Base-by-base conservation (phyloP, 345 rosid genomes). In the Gossypium ekmanianum region DNA sequence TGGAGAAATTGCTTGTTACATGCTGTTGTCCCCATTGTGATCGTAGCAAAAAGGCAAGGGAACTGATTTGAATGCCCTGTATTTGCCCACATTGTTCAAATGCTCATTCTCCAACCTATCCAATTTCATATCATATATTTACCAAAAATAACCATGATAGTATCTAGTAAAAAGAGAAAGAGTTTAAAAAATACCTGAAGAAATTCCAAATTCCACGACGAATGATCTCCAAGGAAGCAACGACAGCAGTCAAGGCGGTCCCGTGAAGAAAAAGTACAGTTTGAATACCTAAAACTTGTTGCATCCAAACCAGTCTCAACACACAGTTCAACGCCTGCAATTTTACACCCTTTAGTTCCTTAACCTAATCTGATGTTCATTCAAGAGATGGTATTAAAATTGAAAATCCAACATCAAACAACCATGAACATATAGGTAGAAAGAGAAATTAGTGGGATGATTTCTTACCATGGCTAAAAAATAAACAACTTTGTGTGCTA, bases 151-250 rank as follows among this genome's bases (percentile, higher is more conserved):
- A 34, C 39, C 39, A 34, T 34, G 39, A 34, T 4, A 34, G 39
- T 34, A 34, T 34, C 39, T 4, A 48, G 52, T 14, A 11, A 11
- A 48, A 48, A 51, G n/a, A 51, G 4, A 16, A 0, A 3, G 16
- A 13, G 56, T 16, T 51, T 7, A 3, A 24, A 24, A 29, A 50
- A 10, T 78, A 93, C 98, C 98, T 89, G 87, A 93, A 91, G 69
- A 91, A 91, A 79, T 91, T 93, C 91, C 94, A 93, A 45, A 93
- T 86, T 29, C 97, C 97, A 7, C 94, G 89, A 7, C 97, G 90
- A 68, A 93, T 70, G 74, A 93, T 90, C 86, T 93, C 97, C 73
- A 91, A 78, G 82, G 87, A 44, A 2, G 86, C 87, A 79, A 93
- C 71, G 64, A 88, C 76, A 48, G 88, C 89, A 62, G 47, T 77